phyloP scores from a whole-genome alignment of 2,329 filamentous ascomycete species.

The Didymella sp. region DNA sequence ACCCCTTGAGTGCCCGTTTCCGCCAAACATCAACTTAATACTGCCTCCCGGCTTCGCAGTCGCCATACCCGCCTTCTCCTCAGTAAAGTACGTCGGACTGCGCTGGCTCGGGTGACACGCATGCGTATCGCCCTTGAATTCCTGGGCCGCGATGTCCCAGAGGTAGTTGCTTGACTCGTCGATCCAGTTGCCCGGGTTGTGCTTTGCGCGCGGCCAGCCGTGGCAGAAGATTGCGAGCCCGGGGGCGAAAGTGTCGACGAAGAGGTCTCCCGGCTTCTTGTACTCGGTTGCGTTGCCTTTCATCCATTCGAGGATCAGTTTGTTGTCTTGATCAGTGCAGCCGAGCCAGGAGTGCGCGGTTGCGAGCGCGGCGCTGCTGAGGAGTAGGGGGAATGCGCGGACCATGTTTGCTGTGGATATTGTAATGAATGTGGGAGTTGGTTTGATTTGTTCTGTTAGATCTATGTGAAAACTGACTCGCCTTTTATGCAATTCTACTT shows the following conservation, averaged over 20 bases:
- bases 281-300: conserved; percentile 25
- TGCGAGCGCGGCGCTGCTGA: conserved; percentile 10
- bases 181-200: conserved; percentile 35
- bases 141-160: conserved; percentile 18
- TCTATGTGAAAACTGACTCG: background rate
- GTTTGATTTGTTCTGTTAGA: background rate
- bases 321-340: conserved; percentile 37
- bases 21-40: conserved; percentile 37
- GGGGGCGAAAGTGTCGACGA: conserved; percentile 25
- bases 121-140: conserved; percentile 16
- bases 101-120: conserved; percentile 30
- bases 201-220: conserved; percentile 33
- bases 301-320: conserved; percentile 29
- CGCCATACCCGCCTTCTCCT: conserved; percentile 29
- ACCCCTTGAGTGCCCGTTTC: conserved; percentile 38
- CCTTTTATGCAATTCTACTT: background rate
- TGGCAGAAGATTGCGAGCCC: conserved; percentile 30
- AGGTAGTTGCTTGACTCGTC: conserved; percentile 31
- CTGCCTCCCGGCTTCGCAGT: conserved; percentile 21
- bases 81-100: conserved; percentile 19
- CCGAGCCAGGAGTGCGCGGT: conserved; percentile 38
- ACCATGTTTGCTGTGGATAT: conserved; percentile 3
- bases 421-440: background rate
- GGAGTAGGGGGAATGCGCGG: conserved; percentile 2
- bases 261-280: conserved; percentile 15